phyloP scores from a whole-genome alignment of 164 flowering plant genomes.

The grape (Vitis vinifera) region DNA sequence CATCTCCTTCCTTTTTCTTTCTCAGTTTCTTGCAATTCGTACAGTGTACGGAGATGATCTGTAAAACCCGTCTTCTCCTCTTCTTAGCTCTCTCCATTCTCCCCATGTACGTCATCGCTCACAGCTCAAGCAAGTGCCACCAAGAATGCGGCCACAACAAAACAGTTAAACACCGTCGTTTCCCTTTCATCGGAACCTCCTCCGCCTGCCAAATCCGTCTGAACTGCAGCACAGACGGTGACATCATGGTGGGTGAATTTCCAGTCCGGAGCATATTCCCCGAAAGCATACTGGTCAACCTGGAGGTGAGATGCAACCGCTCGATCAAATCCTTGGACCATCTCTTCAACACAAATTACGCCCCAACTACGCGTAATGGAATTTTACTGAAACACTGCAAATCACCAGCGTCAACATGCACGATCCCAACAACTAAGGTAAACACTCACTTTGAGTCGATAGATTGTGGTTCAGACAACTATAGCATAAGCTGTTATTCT shows the following conservation, averaged over 20 bases:
- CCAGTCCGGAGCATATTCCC: constrained; percentile 31
- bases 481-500: constrained; percentile 44
- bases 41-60: not conserved
- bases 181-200: constrained; percentile 75
- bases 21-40: not conserved
- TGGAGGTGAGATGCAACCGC: constrained; percentile 58
- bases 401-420: constrained; percentile 19
- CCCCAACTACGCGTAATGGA: constrained; percentile 54
- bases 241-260: constrained; percentile 35
- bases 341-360: constrained; percentile 46
- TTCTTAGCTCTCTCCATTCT: constrained; percentile 6
- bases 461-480: constrained; percentile 17
- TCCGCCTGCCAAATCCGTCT: constrained; percentile 55
- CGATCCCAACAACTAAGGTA: constrained; percentile 28
- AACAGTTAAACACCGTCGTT: constrained; percentile 21
- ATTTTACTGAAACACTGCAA: constrained; percentile 53
- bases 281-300: constrained; percentile 33
- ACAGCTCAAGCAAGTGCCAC: constrained; percentile 24
- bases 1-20: not conserved
- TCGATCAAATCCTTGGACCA: constrained; percentile 16
- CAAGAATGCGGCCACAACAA: constrained; percentile 29
- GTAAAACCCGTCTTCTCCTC: not conserved
- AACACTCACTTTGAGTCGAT: constrained; percentile 29
- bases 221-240: constrained; percentile 34
- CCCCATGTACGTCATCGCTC: not conserved